phyloP scores from a whole-genome alignment of 1,284 basidiomycete species.

The Hypsizygus ulmarius region DNA sequence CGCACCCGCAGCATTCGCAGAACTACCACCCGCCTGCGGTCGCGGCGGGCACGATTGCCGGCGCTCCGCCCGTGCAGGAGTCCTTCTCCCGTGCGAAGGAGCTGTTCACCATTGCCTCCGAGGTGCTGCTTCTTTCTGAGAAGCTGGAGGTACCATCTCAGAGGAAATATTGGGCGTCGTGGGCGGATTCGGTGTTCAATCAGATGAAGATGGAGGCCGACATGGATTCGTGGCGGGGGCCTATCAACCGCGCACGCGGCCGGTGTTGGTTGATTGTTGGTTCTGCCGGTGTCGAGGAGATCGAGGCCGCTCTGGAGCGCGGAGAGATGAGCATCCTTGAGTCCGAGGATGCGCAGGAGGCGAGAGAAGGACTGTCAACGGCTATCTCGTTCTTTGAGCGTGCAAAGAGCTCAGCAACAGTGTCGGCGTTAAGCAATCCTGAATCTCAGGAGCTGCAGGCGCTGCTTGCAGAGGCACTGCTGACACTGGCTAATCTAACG shows the following conservation, averaged over 20 bases:
- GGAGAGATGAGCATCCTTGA: slow-evolving; percentile 37
- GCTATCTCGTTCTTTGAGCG: slow-evolving; percentile 54
- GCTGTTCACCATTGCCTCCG: slow-evolving; percentile 57
- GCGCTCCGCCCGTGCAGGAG: slow-evolving; percentile 17
- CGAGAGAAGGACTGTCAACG: slow-evolving; percentile 44
- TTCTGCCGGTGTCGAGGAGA: slow-evolving; percentile 47
- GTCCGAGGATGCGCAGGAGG: slow-evolving; percentile 48
- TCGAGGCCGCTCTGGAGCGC: slow-evolving; percentile 47
- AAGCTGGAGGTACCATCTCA: slow-evolving; percentile 43
- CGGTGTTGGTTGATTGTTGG: slow-evolving; percentile 56
- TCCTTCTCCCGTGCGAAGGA: slow-evolving; percentile 55
- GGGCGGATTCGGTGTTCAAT: slow-evolving; percentile 57
- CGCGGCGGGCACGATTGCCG: slow-evolving; percentile 4
- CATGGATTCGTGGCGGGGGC: slow-evolving; percentile 44
- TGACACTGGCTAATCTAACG: slow-evolving; percentile 57
- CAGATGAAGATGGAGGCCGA: slow-evolving; percentile 62
- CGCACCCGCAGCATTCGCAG: slow-evolving; percentile 42
- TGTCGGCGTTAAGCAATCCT: slow-evolving; percentile 22
- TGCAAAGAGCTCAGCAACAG: slow-evolving; percentile 36
- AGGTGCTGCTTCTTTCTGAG: slow-evolving; percentile 59
- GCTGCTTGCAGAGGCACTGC: slow-evolving; percentile 51
- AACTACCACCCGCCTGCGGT: slow-evolving; percentile 14
- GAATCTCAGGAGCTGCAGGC: slow-evolving; percentile 36
- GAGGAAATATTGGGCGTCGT: slow-evolving; percentile 53
- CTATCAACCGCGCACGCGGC: slow-evolving; percentile 46